Evolutionary conservation across 2,329 filamentous ascomycete genomes (phyloP), one percentile per base, ranked within the genome.

Genomic region (Macrophomina phaseolina): DNA sequence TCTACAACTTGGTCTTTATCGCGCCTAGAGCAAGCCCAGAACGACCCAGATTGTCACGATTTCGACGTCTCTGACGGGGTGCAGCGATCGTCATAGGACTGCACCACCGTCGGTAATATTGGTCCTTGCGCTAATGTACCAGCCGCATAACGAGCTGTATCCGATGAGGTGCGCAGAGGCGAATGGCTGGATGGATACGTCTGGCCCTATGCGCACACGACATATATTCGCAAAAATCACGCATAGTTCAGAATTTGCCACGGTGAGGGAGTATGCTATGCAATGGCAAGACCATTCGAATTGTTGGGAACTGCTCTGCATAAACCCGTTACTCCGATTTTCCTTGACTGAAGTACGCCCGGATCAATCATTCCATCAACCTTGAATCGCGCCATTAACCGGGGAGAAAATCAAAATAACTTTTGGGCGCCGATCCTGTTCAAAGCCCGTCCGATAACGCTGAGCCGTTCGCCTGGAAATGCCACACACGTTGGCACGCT

Each of bases 381-480:
- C 58, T 49, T 62, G 58, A 49, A 49, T 62, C 58, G 58, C 58
- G 45, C 58, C 45, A 62, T 49, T 49, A 49, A 61, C 58, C 45
- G 32, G 58, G 30, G 46, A 62, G 58, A 48, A 62, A 62, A 62
- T 38, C 58, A 62, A 62, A 62, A 62, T 34, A 62, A 62, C 58
- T 62, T 62, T 60, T 49, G 45, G 46, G 58, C 45, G 58, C 58
- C 58, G 58, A 51, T 62, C 45, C 56, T 23, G 23, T 23, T 12
- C 45, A 62, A 48, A 49, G 58, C 11, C 58, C 56, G 40, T 61
- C 56, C 56, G 28, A 42, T 61, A 61, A 48, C 28, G 40, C 40
- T 46, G 42, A 48, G 56, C 56, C 42, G 42, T 49, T 42, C 58
- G 45, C 58, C 58, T 49, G 58, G 42, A 38, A 62, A 62, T 62